Evolutionary conservation across 495 filamentous ascomycete genomes (phyloP).

Genomic region (Neurospora terricola): DNA sequence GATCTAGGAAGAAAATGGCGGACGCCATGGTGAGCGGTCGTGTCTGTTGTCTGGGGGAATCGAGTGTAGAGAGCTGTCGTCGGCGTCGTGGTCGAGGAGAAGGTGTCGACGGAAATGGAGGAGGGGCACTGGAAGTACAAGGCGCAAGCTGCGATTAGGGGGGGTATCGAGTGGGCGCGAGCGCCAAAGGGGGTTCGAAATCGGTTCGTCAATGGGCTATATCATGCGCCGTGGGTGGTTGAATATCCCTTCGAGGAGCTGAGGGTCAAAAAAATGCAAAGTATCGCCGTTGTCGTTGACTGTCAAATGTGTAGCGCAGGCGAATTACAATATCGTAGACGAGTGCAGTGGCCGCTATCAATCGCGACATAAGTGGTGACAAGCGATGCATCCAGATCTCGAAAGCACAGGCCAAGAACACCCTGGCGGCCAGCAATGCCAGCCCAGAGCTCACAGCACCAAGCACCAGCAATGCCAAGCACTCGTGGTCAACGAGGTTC

Average conservation of each 20-base stretch:
- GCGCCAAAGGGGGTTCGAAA: not conserved
- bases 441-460: not conserved
- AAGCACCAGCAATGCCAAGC: conserved; percentile 6
- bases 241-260: not conserved
- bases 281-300: not conserved
- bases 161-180: not conserved
- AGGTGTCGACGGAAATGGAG: not conserved
- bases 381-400: not conserved
- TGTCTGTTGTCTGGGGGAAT: conserved; percentile 2
- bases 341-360: not conserved
- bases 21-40: conserved; percentile 68
- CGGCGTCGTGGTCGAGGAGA: conserved; percentile 1
- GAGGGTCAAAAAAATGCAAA: not conserved
- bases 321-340: not conserved
- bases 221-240: not conserved
- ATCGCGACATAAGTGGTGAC: not conserved
- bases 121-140: not conserved
- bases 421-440: not conserved
- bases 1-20: conserved; percentile 95
- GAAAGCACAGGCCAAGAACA: not conserved
- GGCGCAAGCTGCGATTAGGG: not conserved
- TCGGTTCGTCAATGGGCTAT: conserved; percentile 1
- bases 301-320: not conserved
- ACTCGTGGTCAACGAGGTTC: not conserved
- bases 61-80: not conserved